Conservation (phyloP, 2,329 filamentous ascomycete genomes). For the Tympanopsis confertula region DNA sequence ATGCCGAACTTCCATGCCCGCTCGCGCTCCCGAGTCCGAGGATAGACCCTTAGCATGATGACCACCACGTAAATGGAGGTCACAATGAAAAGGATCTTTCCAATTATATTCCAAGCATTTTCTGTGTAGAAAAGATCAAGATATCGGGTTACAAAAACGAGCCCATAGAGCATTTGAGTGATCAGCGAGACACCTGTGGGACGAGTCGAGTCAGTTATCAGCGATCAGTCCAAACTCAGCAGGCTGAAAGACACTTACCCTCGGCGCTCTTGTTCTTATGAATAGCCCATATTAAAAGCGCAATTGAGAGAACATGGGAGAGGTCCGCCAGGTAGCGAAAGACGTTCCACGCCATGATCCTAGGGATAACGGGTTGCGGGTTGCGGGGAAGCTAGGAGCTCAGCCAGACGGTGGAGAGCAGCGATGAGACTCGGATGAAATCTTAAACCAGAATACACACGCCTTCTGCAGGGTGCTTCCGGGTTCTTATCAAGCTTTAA, state of each 20-base stretch:
- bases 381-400: no score
- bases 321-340: constrained; percentile 50
- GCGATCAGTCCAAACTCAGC: neutral
- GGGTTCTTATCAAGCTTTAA: no score
- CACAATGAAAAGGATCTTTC: constrained; percentile 52
- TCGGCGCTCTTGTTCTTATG: constrained; percentile 49
- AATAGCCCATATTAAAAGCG: constrained; percentile 52
- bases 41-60: constrained; percentile 49
- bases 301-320: constrained; percentile 47
- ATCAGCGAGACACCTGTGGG: constrained; percentile 46
- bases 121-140: constrained; percentile 36
- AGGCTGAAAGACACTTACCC: constrained; percentile 24
- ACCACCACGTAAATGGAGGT: constrained; percentile 49
- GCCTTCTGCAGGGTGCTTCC: no score
- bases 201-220: neutral
- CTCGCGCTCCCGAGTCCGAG: constrained; percentile 49
- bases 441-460: no score
- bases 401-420: no score
- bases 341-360: no score
- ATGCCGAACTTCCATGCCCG: constrained; percentile 51
- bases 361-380: no score
- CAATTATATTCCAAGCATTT: constrained; percentile 24
- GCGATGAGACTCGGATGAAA: no score
- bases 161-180: constrained; percentile 49
- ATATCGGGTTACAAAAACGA: constrained; percentile 50